phyloP scores from a whole-genome alignment of 1,284 basidiomycete species.

The Porogramme epimiltina region DNA sequence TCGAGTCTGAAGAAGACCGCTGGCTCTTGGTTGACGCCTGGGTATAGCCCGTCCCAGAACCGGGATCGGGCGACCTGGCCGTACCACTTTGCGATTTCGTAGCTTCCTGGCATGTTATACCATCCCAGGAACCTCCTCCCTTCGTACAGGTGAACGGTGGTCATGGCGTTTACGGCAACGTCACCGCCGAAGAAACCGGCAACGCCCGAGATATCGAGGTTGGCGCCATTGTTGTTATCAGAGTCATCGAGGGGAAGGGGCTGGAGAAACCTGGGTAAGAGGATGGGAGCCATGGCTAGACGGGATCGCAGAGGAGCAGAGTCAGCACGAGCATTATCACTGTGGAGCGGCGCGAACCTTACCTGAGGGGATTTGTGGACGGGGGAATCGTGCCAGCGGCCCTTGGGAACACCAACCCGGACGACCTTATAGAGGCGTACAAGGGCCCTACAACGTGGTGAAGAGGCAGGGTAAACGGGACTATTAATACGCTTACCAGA shows the following conservation, averaged over 20 bases:
- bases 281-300: no score
- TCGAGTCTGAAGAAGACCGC: conserved; percentile 21
- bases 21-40: conserved; percentile 17
- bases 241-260: neutral
- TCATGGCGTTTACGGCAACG: conserved; percentile 14
- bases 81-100: conserved; percentile 15
- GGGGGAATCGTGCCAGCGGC: no score
- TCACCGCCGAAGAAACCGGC: conserved; percentile 17
- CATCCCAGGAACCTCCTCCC: conserved; percentile 11
- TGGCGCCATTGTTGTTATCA: conserved; percentile 1
- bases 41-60: conserved; percentile 14
- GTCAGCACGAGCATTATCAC: no score
- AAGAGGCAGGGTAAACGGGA: no score
- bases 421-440: no score
- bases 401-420: no score
- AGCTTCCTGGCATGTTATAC: conserved; percentile 16
- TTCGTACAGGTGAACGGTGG: conserved; percentile 10
- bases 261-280: no score
- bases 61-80: conserved; percentile 8
- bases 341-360: no score
- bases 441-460: no score
- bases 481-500: no score
- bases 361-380: no score
- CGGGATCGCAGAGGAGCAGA: no score
- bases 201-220: conserved; percentile 14